Evolutionary conservation across 2,329 filamentous ascomycete genomes (phyloP), one percentile per base, ranked within the genome.

Genomic region (Seiridium cupressi): DNA sequence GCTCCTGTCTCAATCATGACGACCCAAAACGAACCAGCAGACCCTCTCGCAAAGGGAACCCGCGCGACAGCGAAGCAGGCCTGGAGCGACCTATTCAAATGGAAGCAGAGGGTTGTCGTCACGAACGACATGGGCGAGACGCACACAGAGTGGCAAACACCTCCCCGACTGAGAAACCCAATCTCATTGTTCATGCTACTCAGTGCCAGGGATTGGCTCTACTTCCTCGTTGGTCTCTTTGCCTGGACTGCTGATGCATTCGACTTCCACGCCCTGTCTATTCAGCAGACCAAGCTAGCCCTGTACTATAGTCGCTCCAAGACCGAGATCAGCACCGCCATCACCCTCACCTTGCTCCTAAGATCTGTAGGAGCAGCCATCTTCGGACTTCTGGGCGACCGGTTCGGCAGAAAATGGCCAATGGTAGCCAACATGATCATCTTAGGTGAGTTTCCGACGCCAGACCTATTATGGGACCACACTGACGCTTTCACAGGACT

Each of bases 201-300:
- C 13, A 83, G 80, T 3, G 77, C 78, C 32, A 84, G 81, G 62
- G 87, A 90, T 70, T 94, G 91, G 90, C 69, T 90, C 13, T 93
- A 91, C 77, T 88, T 94, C 76, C 64, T 90, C 46, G 88, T 92
- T 9, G 91, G 90, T 3, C 87, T 93, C 70, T 74, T 83, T 40
- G 88, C 90, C 13, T 94, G 91, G 91, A 90, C 86, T 1, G 90
- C 90, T 60, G 91, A 94, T 72, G 90, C 91, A 3, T 94, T 93
- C 72, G 91, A 93, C 74, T 94, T 93, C 71, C 90, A 93, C 74
- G 89, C 91, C 34, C 81, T 94, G 7, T 90, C 88, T 4, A 91
- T 94, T 64, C 90, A 93, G 72, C 91, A 90, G 3, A 44, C 46
- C 44, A 60, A 62, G 55, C 51, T 62, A 7, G 48, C 81, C 53